A percentile compares a stretch with the other conserved stretches of the same genome.
These are phyloP conservation scores for Nicotiana benthamiana DNA, from an alignment of 257 asterid species.

Conservation along the genomic window DNA sequence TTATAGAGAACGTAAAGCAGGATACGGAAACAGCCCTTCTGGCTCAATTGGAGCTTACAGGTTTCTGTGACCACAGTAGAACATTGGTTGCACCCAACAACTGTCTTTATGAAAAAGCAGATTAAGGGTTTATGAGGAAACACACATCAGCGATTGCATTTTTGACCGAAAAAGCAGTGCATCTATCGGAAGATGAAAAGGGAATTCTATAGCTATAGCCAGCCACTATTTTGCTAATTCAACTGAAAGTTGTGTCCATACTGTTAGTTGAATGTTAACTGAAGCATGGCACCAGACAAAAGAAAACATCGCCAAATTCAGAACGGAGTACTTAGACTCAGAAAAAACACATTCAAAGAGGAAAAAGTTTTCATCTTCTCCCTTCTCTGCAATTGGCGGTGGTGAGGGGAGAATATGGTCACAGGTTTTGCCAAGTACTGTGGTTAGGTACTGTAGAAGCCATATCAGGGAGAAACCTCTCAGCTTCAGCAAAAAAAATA, in stretches of 20 bases:
- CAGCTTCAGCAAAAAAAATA: neutral
- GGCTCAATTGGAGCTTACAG: neutral
- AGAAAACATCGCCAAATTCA: neutral
- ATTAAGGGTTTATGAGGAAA: neutral
- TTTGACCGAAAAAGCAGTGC: too few relatives aligned
- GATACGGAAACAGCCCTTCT: neutral
- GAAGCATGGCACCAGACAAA: neutral
- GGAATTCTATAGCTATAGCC: too few relatives aligned
- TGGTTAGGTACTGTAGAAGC: neutral
- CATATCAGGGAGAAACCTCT: neutral
- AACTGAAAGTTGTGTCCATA: neutral
- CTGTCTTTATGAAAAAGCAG: neutral
- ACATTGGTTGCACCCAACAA: neutral
- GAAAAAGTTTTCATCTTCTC: neutral
- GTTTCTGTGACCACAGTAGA: neutral
- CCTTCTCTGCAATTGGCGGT: neutral
- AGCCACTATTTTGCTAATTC: slow-evolving; percentile 3
- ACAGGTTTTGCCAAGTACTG: neutral
- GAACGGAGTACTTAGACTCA: neutral
- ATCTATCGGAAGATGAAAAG: too few relatives aligned
- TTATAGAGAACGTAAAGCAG: neutral
- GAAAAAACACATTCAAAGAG: neutral
- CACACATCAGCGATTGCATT: neutral
- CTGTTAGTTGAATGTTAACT: neutral
- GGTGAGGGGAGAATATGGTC: neutral